Base-by-base conservation (phyloP, 129 eudicot genomes). In the Smallanthus sonchifolius region DNA sequence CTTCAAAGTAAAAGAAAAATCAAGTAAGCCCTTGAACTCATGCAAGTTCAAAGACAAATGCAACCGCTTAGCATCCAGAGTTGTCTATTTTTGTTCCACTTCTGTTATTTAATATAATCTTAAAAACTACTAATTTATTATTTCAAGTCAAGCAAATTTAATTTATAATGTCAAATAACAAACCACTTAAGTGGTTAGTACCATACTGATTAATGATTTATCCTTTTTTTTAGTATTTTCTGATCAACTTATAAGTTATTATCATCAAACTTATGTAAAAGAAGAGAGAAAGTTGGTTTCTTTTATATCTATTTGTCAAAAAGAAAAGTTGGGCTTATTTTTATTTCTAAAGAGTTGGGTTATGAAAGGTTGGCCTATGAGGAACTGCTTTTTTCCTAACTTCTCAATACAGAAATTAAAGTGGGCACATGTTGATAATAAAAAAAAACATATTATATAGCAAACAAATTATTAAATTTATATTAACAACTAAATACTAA, bases 351-450 rank as follows among this genome's bases (percentile, higher is more conserved):
- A 61, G 69, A 74, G 62, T 35, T 74, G 61, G 70, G 34, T 48
- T 35, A 74, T 34, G 61, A 67, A 61, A 64, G 76, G 51, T 71
- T 71, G 66, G 66, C 76, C 65, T 71, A 38, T 37, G 52, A 55
- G 19, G 54, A 71, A 47, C 48, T 61, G 28, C 78, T 74, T 62
- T 60, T 62, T 63, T 74, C 78, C 78, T 43, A 32, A 28, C 15
- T 47, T 51, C 70, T 74, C 37, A 48, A 34, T 44, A 59, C 44
- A 45, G 70, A 61, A 74, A 62, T 45, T 45, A 62, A 62, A 64
- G 38, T 74, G 45, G 44, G 10, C 61, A 74, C 17, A 57, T 28
- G 11, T 32, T 47, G 13, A n/a, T 14, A 7, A 47, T 15, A 24
- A 24, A 24, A n/a, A 32, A 47, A n/a, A 30, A 30, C 34, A 69